Base-by-base conservation (phyloP, 106 monocot species). In the Gastrodia elata region DNA sequence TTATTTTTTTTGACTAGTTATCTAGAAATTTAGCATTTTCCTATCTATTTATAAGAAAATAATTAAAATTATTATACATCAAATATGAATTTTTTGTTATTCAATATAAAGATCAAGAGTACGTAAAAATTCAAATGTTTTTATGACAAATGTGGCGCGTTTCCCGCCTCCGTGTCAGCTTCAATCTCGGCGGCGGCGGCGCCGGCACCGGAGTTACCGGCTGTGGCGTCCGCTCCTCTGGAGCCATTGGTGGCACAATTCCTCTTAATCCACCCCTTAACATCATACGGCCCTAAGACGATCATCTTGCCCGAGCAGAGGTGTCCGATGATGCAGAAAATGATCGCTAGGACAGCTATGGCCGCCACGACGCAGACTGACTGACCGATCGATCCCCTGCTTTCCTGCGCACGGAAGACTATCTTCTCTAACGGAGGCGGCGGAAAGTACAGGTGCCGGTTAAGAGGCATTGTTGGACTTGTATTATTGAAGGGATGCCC, bases 201-300 rank as follows among this genome's bases (percentile, higher is more conserved):
- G 73, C 72, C 5, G 70, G 56, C 9, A 79, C 77, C 20, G 78
- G 58, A 1, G 70, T 48, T 6, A 79, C 77, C 20, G 78, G 58
- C 4, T 71, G 67, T 0, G 77, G 71, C 4, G 73, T 43, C 80
- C 8, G 75, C 9, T 39, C 75, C 55, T 33, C 82, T 85, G 61
- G 73, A 84, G 71, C 84, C 78, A 77, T 85, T 83, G 34, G 88
- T 77, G 28, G 84, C 57, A 75, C 85, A 88, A 43, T 83, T 88
- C 28, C 65, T 68, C 82, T 83, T 85, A 70, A 85, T 39, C 36
- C 56, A 30, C 6, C 20, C 26, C 6, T 73, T 24, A 33, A 74
- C 32, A 58, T 35, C 30, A 13, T 20, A 52, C 20, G 70, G 5
- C 34, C 77, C 77, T 26, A 38, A 43, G 14, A 49, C 11, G 27